Conservation (phyloP, 768 basidiomycete species). For the Clathrus columnatus region DNA sequence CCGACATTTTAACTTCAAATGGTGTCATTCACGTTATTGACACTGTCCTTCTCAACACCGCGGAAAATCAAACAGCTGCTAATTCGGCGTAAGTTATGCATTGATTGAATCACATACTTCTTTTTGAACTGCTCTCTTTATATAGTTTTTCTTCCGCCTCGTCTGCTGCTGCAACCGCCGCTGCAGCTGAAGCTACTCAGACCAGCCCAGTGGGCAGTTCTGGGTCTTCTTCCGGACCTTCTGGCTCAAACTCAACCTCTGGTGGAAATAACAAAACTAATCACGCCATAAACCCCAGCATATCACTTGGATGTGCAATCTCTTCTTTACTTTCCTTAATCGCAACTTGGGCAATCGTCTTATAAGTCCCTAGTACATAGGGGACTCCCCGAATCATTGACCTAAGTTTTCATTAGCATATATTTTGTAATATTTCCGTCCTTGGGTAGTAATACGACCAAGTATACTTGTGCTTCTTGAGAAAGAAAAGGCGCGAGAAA, state of each 20-base stretch:
- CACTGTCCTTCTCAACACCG: constrained; percentile 40
- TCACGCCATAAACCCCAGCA: background rate
- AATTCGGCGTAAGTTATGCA: constrained; percentile 40
- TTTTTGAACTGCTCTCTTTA: background rate
- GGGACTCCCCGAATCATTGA: no score
- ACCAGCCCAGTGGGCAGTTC: background rate
- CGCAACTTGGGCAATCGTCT: background rate
- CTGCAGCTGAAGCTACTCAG: background rate
- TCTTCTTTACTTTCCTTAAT: background rate
- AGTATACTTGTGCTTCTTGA: no score
- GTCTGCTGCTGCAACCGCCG: constrained; percentile 29
- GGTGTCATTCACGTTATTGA: constrained; percentile 64
- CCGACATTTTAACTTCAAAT: constrained; percentile 54
- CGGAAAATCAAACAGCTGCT: constrained; percentile 35
- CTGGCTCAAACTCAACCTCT: background rate
- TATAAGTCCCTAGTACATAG: no score
- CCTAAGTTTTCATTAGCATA: no score
- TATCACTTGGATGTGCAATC: background rate
- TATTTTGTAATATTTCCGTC: no score
- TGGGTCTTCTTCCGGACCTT: background rate
- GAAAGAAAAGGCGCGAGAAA: no score
- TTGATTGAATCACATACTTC: background rate
- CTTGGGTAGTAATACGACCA: no score
- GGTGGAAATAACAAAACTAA: background rate
- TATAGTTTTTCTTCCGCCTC: constrained; percentile 37